Evolutionary conservation across 495 filamentous ascomycete genomes (phyloP).

Genomic region (Trichoderma orchidacearum): DNA sequence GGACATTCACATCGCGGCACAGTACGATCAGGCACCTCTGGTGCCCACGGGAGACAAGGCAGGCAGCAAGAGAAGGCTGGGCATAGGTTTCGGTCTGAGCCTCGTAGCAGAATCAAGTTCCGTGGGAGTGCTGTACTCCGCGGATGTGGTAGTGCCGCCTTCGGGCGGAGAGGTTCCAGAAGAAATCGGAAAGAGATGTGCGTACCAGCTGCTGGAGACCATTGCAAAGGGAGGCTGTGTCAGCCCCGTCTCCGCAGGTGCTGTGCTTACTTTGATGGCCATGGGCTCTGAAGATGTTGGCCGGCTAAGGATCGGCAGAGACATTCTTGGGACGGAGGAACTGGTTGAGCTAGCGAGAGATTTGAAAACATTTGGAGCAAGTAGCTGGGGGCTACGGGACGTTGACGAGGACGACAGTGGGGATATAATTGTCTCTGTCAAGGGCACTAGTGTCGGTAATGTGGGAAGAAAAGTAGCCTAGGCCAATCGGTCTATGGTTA

Average conservation of each 20-base stretch:
- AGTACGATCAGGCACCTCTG: slow-evolving; percentile 59
- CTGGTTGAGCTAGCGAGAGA: slow-evolving; percentile 70
- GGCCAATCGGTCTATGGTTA: no score
- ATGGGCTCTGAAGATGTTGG: slow-evolving; percentile 69
- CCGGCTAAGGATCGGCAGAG: slow-evolving; percentile 46
- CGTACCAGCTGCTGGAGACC: slow-evolving; percentile 75
- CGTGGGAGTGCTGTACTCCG: slow-evolving; percentile 64
- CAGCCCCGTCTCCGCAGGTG: slow-evolving; percentile 48
- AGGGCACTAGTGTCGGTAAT: slow-evolving; percentile 90
- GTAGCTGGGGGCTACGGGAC: slow-evolving; percentile 78
- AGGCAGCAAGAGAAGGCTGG: slow-evolving; percentile 29
- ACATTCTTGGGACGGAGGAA: slow-evolving; percentile 67
- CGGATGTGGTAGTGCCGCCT: slow-evolving; percentile 72
- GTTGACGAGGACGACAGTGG: slow-evolving; percentile 48
- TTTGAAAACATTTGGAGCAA: slow-evolving; percentile 68
- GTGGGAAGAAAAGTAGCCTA: slow-evolving; percentile 85
- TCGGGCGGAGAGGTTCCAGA: slow-evolving; percentile 73
- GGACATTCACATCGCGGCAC: slow-evolving; percentile 66
- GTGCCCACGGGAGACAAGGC: slow-evolving; percentile 47
- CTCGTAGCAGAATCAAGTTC: slow-evolving; percentile 85
- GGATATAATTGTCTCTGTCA: slow-evolving; percentile 78
- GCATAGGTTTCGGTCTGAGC: slow-evolving; percentile 78
- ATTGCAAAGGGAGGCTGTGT: slow-evolving; percentile 76
- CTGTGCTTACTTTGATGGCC: slow-evolving; percentile 79
- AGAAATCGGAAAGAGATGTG: slow-evolving; percentile 77